Percentiles rank a stretch among this genome's conserved stretches.
Evolutionary conservation across 495 filamentous ascomycete genomes (phyloP).

Genomic region (Oleoguttula mirabilis): DNA sequence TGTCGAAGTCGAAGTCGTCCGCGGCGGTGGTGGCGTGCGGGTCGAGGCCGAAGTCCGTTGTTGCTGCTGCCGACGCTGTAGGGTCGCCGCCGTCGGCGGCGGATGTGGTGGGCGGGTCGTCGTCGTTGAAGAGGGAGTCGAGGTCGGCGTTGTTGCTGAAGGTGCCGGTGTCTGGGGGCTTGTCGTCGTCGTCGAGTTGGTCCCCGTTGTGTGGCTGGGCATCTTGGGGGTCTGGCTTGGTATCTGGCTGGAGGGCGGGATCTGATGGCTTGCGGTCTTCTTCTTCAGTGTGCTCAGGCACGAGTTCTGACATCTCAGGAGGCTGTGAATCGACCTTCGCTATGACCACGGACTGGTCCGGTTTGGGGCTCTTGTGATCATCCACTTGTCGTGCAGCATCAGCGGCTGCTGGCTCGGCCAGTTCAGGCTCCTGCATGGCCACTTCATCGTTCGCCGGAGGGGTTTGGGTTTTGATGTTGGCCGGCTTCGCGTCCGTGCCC

Average conservation of each 20-base stretch:
- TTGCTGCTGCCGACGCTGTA: neutral
- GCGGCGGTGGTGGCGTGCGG: neutral
- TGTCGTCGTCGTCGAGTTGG: neutral
- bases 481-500: too few species aligned
- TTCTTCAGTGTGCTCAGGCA: too few species aligned
- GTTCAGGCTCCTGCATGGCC: too few species aligned
- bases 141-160: slow-evolving; percentile 8
- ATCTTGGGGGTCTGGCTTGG: neutral
- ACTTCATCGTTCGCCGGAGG: too few species aligned
- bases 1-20: slow-evolving; percentile 12
- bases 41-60: neutral
- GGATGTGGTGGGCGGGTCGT: slow-evolving; percentile 2
- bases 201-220: neutral
- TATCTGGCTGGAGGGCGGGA: neutral
- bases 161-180: slow-evolving; percentile 9
- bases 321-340: too few species aligned
- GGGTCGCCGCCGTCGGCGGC: neutral
- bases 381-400: too few species aligned
- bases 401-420: too few species aligned
- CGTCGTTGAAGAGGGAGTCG: slow-evolving; percentile 19
- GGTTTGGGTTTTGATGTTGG: too few species aligned
- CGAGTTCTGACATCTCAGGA: too few species aligned
- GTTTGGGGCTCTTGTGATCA: too few species aligned
- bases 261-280: too few species aligned
- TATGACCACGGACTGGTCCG: too few species aligned